A percentile compares a stretch with the other conserved stretches of the same genome.
These are phyloP conservation scores for Bothriochloa decipiens DNA, from an alignment of 176 grass and related monocot genomes.

Conservation along the genomic window DNA sequence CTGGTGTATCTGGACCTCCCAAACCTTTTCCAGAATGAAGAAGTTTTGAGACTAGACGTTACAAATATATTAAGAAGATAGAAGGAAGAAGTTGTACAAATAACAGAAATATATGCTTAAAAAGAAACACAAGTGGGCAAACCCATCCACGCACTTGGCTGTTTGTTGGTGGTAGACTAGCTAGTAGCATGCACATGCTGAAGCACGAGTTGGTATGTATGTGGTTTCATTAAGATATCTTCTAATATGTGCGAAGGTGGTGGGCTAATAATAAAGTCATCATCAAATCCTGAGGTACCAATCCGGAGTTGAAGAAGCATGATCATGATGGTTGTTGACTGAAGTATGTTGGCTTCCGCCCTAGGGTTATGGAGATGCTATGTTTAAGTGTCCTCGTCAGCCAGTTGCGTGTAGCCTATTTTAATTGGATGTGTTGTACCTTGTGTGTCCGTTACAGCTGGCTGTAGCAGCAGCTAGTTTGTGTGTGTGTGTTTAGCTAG, in stretches of 20 bases:
- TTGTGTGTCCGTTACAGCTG: no score
- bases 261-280: no score
- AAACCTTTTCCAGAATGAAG: slow-evolving; percentile 57
- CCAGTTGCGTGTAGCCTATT: no score
- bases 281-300: no score
- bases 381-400: neutral
- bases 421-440: neutral
- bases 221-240: neutral
- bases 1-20: slow-evolving; percentile 68
- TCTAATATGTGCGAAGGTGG: no score
- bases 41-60: neutral
- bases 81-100: neutral
- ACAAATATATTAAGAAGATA: neutral
- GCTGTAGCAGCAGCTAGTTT: no score
- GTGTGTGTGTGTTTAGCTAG: no score
- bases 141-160: no score
- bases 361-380: neutral
- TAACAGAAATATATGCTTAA: slow-evolving; percentile 5
- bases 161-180: no score
- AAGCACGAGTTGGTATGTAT: neutral
- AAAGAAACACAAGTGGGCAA: neutral
- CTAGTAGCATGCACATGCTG: neutral
- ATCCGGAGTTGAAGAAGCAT: no score
- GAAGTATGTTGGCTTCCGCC: no score
- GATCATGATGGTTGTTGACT: no score